Evolutionary conservation across 805 yeast genomes (phyloP).

Genomic region (Candida nanaspora): DNA sequence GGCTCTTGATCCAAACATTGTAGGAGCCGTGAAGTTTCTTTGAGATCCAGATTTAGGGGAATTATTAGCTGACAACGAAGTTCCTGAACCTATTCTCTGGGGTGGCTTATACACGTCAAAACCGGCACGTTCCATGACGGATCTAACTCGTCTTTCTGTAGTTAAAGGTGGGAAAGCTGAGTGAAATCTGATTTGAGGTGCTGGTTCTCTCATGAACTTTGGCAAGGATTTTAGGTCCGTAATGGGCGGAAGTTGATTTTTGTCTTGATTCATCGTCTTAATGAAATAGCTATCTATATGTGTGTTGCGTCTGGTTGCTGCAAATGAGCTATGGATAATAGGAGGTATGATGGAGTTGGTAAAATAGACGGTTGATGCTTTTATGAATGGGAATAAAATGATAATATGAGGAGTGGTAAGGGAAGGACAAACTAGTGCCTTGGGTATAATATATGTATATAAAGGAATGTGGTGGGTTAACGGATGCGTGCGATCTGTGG

Average conservation of each 20-base stretch:
- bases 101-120: conserved; percentile 48
- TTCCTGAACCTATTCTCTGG: conserved; percentile 3
- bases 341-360: too few species aligned
- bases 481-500: too few species aligned
- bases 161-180: conserved; percentile 68
- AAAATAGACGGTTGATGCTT: too few species aligned
- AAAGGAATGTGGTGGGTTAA: too few species aligned
- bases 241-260: conserved; percentile 6
- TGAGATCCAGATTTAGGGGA: conserved; percentile 7
- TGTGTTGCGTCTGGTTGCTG: not conserved
- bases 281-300: not conserved
- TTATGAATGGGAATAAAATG: too few species aligned
- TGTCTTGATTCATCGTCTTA: conserved; percentile 8
- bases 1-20: not conserved
- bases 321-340: too few species aligned
- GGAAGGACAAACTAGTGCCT: too few species aligned
- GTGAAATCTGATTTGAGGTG: conserved; percentile 30
- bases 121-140: conserved; percentile 80
- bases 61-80: conserved; percentile 3
- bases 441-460: too few species aligned
- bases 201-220: conserved; percentile 22
- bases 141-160: conserved; percentile 51
- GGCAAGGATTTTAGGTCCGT: conserved; percentile 23
- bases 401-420: too few species aligned
- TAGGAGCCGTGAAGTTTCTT: conserved; percentile 18